These are phyloP conservation scores for Ziziphus jujuba DNA, from an alignment of 306 rosid species.

Conservation along the genomic window DNA sequence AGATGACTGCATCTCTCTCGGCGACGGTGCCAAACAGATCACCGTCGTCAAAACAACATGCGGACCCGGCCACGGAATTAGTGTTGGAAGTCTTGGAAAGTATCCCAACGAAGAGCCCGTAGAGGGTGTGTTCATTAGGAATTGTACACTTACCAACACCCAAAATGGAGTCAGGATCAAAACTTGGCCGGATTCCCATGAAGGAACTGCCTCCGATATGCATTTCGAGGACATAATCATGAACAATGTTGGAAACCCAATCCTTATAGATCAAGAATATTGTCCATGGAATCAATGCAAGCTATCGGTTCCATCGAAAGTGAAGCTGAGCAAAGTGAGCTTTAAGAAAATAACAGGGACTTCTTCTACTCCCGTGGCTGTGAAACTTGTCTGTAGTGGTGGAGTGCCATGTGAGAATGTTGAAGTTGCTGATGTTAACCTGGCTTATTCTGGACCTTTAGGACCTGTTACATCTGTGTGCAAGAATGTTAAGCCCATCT, in stretches of 20 bases:
- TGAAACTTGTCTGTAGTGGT: conserved; percentile 37
- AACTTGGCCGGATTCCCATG: conserved; percentile 15
- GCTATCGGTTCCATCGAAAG: conserved; percentile 30
- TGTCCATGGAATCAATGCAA: conserved; percentile 42
- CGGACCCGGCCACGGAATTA: conserved; percentile 55
- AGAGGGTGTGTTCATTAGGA: neutral
- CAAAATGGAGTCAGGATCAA: conserved; percentile 29
- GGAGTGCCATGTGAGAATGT: conserved; percentile 42
- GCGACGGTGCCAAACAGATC: conserved; percentile 42
- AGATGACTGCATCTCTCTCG: conserved; percentile 52
- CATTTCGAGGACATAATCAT: conserved; percentile 20
- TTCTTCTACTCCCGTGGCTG: conserved; percentile 21
- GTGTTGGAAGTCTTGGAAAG: conserved; percentile 46
- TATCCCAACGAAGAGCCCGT: conserved; percentile 18
- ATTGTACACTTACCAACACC: conserved; percentile 19
- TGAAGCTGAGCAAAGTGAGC: conserved; percentile 46
- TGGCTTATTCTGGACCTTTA: conserved; percentile 17
- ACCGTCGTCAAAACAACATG: conserved; percentile 23
- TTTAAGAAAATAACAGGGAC: conserved; percentile 45
- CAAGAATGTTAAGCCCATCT: conserved; percentile 29
- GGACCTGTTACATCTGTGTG: conserved; percentile 28
- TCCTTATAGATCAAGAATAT: conserved; percentile 26
- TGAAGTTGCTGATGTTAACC: conserved; percentile 22
- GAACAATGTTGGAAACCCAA: conserved; percentile 21
- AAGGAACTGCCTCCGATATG: conserved; percentile 11